Evolutionary conservation across 2,329 filamentous ascomycete genomes (phyloP).

Genomic region (Rachicladosporium sp.): DNA sequence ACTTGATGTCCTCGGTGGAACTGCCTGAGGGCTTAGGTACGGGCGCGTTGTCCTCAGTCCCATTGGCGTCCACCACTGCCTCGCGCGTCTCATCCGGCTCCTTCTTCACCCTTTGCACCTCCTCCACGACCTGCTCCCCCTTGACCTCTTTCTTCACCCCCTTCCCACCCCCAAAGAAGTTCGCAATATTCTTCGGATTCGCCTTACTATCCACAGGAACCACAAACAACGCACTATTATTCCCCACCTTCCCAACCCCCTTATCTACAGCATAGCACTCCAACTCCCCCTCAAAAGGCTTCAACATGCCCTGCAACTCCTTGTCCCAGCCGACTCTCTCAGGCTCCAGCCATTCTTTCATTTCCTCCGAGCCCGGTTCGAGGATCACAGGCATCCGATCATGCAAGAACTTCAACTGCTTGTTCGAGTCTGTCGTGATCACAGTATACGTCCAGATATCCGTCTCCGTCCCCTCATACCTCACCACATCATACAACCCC

Average conservation of each 20-base stretch:
- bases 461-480: constrained; percentile 59
- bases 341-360: constrained; percentile 71
- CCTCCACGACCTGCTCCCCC: constrained; percentile 21
- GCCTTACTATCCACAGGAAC: constrained; percentile 71
- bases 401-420: constrained; percentile 74
- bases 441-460: constrained; percentile 83
- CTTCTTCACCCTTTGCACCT: too few relatives aligned
- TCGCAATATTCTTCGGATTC: constrained; percentile 87
- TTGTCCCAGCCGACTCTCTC: constrained; percentile 57
- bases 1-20: constrained; percentile 1
- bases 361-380: constrained; percentile 57
- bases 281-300: constrained; percentile 64
- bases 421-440: constrained; percentile 80
- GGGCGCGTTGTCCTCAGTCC: constrained; percentile 41
- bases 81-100: constrained; percentile 26
- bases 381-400: constrained; percentile 93
- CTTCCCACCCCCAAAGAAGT: constrained; percentile 64
- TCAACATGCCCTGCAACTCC: constrained; percentile 67
- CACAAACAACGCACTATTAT: constrained; percentile 73
- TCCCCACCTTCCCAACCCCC: constrained; percentile 89
- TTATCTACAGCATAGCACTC: constrained; percentile 77
- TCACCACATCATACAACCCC: constrained; percentile 80
- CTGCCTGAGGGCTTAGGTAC: constrained; percentile 24
- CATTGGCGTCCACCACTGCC: constrained; percentile 31
- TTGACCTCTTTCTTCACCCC: constrained; percentile 24